Percentiles rank a stretch among this genome's conserved stretches.
Conservation (phyloP, 768 basidiomycete species). For the Amanita brunnescens region DNA sequence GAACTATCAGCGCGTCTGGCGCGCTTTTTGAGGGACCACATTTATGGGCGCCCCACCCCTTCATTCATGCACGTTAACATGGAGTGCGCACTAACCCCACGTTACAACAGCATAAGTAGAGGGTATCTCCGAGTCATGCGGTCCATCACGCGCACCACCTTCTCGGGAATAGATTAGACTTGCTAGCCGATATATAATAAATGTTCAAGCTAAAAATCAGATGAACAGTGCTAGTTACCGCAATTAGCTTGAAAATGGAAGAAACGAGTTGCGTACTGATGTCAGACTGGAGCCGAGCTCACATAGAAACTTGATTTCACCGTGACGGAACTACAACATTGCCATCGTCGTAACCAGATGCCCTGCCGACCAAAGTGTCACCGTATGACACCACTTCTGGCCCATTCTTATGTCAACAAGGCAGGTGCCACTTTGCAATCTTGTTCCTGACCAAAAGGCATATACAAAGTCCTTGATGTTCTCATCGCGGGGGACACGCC, state of each 20-base stretch:
- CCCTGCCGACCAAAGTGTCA: no score
- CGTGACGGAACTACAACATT: no score
- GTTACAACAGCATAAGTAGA: background rate
- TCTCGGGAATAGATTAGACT: background rate
- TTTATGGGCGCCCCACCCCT: background rate
- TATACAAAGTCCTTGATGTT: background rate
- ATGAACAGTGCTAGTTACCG: no score
- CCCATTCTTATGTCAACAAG: no score
- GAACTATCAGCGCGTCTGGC: slow-evolving; percentile 13
- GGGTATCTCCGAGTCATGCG: background rate
- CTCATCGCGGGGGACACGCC: background rate
- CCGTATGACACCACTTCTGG: no score
- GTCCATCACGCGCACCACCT: background rate
- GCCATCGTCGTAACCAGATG: no score
- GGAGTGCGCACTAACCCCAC: background rate
- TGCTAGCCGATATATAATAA: background rate
- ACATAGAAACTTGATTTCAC: no score
- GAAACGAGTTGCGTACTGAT: background rate
- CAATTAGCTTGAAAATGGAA: background rate
- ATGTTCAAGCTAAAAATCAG: background rate
- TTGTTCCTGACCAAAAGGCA: background rate
- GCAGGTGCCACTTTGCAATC: background rate
- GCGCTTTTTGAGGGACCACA: background rate
- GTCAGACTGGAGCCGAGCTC: no score
- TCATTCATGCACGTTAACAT: background rate